A percentile compares a stretch with the other conserved stretches of the same genome.
Evolutionary conservation across 2,329 filamentous ascomycete species (phyloP).

Genomic region (Xylariales sp.): DNA sequence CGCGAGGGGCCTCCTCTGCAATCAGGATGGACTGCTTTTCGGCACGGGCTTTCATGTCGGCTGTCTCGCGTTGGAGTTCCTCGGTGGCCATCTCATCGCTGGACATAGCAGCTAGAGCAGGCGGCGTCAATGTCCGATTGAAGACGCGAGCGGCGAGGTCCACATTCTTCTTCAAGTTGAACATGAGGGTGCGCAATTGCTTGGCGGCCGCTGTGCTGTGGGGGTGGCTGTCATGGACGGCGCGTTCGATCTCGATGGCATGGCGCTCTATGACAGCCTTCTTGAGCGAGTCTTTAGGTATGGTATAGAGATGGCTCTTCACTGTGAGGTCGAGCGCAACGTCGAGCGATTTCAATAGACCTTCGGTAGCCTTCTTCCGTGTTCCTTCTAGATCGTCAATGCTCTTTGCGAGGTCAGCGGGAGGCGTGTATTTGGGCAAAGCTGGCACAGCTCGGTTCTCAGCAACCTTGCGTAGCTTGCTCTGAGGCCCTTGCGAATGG

Average conservation of each 20-base stretch:
- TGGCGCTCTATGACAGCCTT: slow-evolving; percentile 64
- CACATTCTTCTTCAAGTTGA: slow-evolving; percentile 86
- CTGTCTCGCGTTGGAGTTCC: slow-evolving; percentile 74
- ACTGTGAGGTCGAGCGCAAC: slow-evolving; percentile 62
- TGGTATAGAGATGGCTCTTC: slow-evolving; percentile 58
- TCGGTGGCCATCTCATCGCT: slow-evolving; percentile 88
- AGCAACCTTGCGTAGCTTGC: slow-evolving; percentile 52
- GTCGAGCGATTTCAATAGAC: slow-evolving; percentile 64
- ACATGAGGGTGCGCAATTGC: slow-evolving; percentile 71
- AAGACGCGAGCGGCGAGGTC: slow-evolving; percentile 73
- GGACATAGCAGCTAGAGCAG: slow-evolving; percentile 81
- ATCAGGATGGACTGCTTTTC: slow-evolving; percentile 84
- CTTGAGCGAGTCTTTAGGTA: slow-evolving; percentile 59
- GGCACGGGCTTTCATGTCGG: slow-evolving; percentile 69
- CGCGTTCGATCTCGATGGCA: slow-evolving; percentile 76
- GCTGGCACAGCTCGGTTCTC: slow-evolving; percentile 39
- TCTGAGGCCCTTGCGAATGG: slow-evolving; percentile 45
- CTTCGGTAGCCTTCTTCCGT: slow-evolving; percentile 65
- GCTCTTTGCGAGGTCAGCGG: slow-evolving; percentile 45
- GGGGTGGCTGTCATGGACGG: slow-evolving; percentile 53
- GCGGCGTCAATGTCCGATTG: slow-evolving; percentile 64
- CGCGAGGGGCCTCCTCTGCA: slow-evolving; percentile 68
- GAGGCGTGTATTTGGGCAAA: slow-evolving; percentile 40
- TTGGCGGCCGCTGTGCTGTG: slow-evolving; percentile 47
- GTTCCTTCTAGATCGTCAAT: slow-evolving; percentile 54